These are phyloP conservation scores for Penium margaritaceum DNA, from an alignment of 139 green algal genomes.

Conservation along the genomic window DNA sequence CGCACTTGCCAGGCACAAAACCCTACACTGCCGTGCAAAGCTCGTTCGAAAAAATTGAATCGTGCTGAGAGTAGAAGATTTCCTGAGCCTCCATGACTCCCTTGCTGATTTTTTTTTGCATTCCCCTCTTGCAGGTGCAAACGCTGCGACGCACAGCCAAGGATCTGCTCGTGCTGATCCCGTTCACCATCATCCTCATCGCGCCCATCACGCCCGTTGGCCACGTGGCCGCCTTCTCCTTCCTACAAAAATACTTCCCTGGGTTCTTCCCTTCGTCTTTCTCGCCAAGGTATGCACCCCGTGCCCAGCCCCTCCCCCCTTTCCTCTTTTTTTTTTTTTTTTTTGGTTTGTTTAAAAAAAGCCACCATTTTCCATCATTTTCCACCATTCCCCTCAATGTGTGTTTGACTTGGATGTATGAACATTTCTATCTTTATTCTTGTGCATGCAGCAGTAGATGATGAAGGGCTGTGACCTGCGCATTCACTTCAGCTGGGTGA, in stretches of 20 bases:
- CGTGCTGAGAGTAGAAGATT: too few relatives aligned
- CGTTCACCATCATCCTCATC: constrained; percentile 60
- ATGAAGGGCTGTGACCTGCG: too few relatives aligned
- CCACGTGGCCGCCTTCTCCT: constrained; percentile 93
- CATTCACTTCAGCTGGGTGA: too few relatives aligned
- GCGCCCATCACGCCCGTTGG: constrained; percentile 87
- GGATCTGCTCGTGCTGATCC: constrained; percentile 87
- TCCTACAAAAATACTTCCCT: constrained; percentile 95
- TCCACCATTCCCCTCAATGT: not conserved
- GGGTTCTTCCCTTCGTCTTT: constrained; percentile 4
- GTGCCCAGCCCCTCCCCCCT: too few relatives aligned
- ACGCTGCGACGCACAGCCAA: constrained; percentile 74
- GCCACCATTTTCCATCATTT: not conserved
- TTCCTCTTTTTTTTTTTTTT: not conserved
- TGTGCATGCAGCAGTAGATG: too few relatives aligned
- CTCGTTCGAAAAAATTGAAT: too few relatives aligned
- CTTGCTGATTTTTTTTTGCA: not conserved
- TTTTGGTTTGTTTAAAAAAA: too few relatives aligned
- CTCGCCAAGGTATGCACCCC: not conserved
- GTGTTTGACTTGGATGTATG: too few relatives aligned
- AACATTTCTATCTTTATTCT: too few relatives aligned
- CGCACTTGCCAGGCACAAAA: too few relatives aligned
- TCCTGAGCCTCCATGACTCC: too few relatives aligned
- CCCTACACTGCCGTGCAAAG: too few relatives aligned
- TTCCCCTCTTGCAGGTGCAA: constrained; percentile 34